These are phyloP conservation scores for Rasamsonia emersonii DNA, from an alignment of 2,329 filamentous ascomycete genomes.

Conservation along the genomic window DNA sequence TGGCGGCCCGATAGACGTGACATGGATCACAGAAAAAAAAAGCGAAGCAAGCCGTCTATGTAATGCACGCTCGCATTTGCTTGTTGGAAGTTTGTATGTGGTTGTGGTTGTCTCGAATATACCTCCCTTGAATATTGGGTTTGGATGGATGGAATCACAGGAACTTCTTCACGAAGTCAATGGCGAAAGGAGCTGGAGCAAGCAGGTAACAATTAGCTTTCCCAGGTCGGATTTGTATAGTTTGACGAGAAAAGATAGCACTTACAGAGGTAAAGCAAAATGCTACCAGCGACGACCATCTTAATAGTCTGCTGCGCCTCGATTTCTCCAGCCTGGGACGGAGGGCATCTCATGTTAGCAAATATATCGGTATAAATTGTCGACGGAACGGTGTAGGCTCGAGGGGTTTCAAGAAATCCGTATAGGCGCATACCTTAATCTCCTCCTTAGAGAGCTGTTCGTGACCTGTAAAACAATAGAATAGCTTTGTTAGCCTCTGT, in stretches of 20 bases:
- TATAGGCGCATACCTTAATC: constrained; percentile 29
- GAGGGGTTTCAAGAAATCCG: background rate
- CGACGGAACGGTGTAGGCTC: no score
- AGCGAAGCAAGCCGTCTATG: no score
- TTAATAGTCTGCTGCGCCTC: constrained; percentile 47
- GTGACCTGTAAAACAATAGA: constrained; percentile 20
- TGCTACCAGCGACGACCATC: constrained; percentile 44
- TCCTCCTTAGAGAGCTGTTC: constrained; percentile 40
- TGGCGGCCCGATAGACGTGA: no score
- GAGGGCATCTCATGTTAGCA: no score
- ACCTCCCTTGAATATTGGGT: constrained; percentile 4
- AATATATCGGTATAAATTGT: no score
- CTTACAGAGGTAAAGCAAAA: constrained; percentile 56
- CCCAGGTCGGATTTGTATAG: background rate
- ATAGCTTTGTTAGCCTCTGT: background rate
- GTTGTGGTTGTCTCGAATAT: no score
- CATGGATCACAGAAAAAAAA: no score
- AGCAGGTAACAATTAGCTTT: background rate
- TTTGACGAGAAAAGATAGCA: constrained; percentile 8
- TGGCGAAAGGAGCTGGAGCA: constrained; percentile 38
- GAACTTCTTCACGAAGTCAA: constrained; percentile 36
- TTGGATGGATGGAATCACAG: constrained; percentile 8
- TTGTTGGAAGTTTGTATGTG: no score
- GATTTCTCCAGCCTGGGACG: constrained; percentile 43
- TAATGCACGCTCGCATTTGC: no score